Base-by-base conservation (phyloP, 768 basidiomycete species). In the Pleurotus citrinopileatus region DNA sequence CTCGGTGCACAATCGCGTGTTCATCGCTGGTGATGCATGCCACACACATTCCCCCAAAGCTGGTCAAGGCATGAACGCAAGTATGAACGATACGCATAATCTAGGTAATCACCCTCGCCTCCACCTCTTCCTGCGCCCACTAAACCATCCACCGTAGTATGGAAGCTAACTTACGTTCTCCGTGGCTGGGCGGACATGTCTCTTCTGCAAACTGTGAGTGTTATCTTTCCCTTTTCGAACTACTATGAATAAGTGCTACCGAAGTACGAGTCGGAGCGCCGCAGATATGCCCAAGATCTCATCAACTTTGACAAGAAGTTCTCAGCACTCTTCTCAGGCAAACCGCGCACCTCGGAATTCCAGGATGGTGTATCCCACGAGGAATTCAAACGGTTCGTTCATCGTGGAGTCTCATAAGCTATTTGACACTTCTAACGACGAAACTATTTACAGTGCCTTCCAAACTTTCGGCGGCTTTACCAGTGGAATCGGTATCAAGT, bases 11-110 rank as follows among this genome's bases (percentile, higher is more conserved):
- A 76, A 86, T 2, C 78, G 89, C 0, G 77, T 89, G 1, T 90
- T 91, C 65, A 89, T 91, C 53, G 84, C 81, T 1, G 89, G 89
- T 0, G 89, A 89, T 63, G 88, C 87, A 0, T 88, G 85, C 55
- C 84, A 84, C 62, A 84, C 82, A 1, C 83, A 84, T 66, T 84
- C 80, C 0, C 83, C 83, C 0, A 86, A 86, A 69, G 83, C 81
- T 56, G 83, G 87, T 12, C 87, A 89, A 64, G 87, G 86, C 9
- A 84, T 87, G 86, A 87, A 88, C 59, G 87, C 86, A 6, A 83
- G 83, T 57, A 88, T 89, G 82, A 83, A 81, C 45, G 88, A 89
- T 61, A 77, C 83, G 15, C 87, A 87, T 57, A 89, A 89, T 61
- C 75, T 90, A 20, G 78, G 83, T 79, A n/a, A n/a, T n/a, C 55